phyloP scores from a whole-genome alignment of 768 basidiomycete species.

The Cystofilobasidium macerans region DNA sequence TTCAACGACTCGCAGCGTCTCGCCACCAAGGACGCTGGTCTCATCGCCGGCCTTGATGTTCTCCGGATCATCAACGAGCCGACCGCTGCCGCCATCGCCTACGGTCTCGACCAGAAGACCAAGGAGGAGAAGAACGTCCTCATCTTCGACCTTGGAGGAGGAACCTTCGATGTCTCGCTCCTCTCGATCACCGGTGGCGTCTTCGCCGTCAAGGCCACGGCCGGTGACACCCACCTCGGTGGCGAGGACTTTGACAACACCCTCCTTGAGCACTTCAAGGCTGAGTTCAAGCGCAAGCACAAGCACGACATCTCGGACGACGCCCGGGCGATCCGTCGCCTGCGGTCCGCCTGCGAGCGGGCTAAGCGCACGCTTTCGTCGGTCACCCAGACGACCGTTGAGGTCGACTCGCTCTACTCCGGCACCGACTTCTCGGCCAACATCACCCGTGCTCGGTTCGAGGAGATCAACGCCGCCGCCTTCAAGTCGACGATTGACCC shows the following conservation, averaged over 20 bases:
- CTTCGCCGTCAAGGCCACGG: slow-evolving; percentile 85
- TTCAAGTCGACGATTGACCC: slow-evolving; percentile 98
- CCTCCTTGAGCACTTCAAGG: slow-evolving; percentile 94
- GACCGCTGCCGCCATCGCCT: slow-evolving; percentile 96
- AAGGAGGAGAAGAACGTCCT: slow-evolving; percentile 94
- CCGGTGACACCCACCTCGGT: slow-evolving; percentile 98
- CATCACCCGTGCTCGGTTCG: slow-evolving; percentile 98
- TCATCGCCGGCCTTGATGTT: slow-evolving; percentile 94
- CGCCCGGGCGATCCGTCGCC: slow-evolving; percentile 87
- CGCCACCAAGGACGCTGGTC: slow-evolving; percentile 97
- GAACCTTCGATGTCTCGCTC: slow-evolving; percentile 99
- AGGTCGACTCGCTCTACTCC: slow-evolving; percentile 97
- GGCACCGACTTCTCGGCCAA: slow-evolving; percentile 97
- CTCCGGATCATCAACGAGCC: slow-evolving; percentile 99
- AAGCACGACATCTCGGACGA: slow-evolving; percentile 85
- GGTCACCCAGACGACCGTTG: slow-evolving; percentile 96
- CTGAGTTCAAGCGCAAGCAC: slow-evolving; percentile 28
- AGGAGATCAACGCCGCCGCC: slow-evolving; percentile 89
- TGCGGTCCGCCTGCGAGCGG: slow-evolving; percentile 96
- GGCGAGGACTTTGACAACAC: slow-evolving; percentile 99
- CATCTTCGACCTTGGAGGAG: slow-evolving; percentile 98
- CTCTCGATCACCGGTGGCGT: slow-evolving; percentile 96
- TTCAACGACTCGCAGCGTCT: slow-evolving; percentile 99
- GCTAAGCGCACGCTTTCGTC: slow-evolving; percentile 98
- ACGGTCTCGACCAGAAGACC: slow-evolving; percentile 78